Evolutionary conservation across 176 grass and related monocot genomes (phyloP), one percentile per base, ranked within the genome.

Genomic region (Alopecurus myosuroides): DNA sequence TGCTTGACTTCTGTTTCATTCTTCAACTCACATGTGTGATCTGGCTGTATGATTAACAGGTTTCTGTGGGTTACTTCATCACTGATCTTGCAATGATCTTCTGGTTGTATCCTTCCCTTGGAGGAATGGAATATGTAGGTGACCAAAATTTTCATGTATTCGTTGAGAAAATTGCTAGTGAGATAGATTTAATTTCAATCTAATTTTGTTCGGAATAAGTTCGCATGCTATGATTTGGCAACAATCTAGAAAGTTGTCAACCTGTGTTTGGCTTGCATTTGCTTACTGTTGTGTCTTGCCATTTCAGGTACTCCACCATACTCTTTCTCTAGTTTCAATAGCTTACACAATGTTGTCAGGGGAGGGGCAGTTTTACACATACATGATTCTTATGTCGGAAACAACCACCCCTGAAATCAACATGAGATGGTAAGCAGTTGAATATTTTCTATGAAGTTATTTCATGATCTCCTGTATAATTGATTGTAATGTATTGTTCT

Each of bases 51-150:
- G 41, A 35, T 84, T 88, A 42, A 74, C 88, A 99, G 97, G 86
- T 99, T 82, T 99, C 97, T 83, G 82, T 88, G 50, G 97, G 97
- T 13, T 99, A 99, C 86, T 99, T 99, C 83, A 86, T 99, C 19
- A 69, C 93, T 49, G 93, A 99, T 69, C 91, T 99, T 82, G 86
- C 79, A 56, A 99, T 96, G 97, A 96, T 99, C 76, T 90, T 94
- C 82, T 96, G 93, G 97, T 81, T 92, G 28, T 99, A 91, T 84
- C 97, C 97, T 85, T 92, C 81, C 40, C 93, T 99, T 69, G 97
- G 97, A 68, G 97, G 93, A 92, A 92, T 92, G 89, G 97, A 99
- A 92, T 99, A 99, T 86, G 97, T 99, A 87, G 84, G 91, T 92
- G 58, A 4, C 62, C 29, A 80, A 77, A 31, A 69, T 58, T 69